Conservation (phyloP, 1,284 basidiomycete species). For the Cutaneotrichosporon sp. region DNA sequence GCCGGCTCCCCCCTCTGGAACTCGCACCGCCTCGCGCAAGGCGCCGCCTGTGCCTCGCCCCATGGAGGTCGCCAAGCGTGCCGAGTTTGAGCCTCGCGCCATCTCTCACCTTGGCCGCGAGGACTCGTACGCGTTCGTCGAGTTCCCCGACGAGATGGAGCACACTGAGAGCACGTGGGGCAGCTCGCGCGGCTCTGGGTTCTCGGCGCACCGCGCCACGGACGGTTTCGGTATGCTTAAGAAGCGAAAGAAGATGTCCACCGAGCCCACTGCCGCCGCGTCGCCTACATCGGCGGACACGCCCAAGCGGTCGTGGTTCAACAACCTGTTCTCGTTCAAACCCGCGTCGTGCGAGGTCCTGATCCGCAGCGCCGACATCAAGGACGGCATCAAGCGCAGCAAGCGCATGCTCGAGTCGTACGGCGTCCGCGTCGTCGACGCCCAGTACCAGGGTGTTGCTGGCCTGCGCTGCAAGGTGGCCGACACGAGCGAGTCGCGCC, state of each 20-base stretch:
- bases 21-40: slow-evolving; percentile 8
- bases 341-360: slow-evolving; percentile 56
- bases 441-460: slow-evolving; percentile 35
- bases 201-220: slow-evolving; percentile 26
- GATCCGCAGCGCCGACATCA: slow-evolving; percentile 35
- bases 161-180: slow-evolving; percentile 28
- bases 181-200: slow-evolving; percentile 18
- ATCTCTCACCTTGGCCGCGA: slow-evolving; percentile 37
- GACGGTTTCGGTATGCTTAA: slow-evolving; percentile 45
- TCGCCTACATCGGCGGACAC: slow-evolving; percentile 3
- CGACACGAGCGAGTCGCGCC: slow-evolving; percentile 26
- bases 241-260: slow-evolving; percentile 36
- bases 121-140: slow-evolving; percentile 43
- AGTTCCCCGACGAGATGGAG: slow-evolving; percentile 27
- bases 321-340: slow-evolving; percentile 81
- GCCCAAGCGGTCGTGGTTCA: slow-evolving; percentile 74
- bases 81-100: slow-evolving; percentile 8
- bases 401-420: slow-evolving; percentile 28
- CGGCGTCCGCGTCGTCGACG: slow-evolving; percentile 34
- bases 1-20: slow-evolving; percentile 1
- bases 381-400: slow-evolving; percentile 33
- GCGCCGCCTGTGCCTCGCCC: not conserved
- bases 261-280: slow-evolving; percentile 1
- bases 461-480: slow-evolving; percentile 38
- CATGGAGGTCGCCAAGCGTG: slow-evolving; percentile 4